These are phyloP conservation scores for Asparagopsis taxiformis DNA, from an alignment of 31 red algal species.

Conservation along the genomic window DNA sequence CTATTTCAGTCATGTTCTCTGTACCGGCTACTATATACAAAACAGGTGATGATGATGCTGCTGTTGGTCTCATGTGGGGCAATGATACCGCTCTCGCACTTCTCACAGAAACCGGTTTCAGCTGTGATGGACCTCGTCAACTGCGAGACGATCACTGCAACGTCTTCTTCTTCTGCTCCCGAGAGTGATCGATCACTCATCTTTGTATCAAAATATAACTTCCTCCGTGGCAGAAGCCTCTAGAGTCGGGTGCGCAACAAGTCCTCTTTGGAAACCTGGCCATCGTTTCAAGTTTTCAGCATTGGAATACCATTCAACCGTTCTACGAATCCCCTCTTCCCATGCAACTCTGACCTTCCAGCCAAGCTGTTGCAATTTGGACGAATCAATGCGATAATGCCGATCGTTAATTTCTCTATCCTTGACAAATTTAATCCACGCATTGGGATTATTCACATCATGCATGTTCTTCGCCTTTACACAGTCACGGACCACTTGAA, in stretches of 20 bases:
- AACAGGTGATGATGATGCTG: constrained; percentile 34
- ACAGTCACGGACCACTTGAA: constrained; percentile 77
- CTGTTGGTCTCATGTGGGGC: constrained; percentile 58
- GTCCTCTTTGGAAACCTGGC: constrained; percentile 45
- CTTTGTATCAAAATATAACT: constrained; percentile 9
- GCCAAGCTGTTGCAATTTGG: constrained; percentile 76
- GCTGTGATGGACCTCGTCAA: constrained; percentile 24
- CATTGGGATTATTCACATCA: constrained; percentile 26
- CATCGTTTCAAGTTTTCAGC: constrained; percentile 56
- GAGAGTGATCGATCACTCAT: neutral
- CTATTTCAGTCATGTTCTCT: constrained; percentile 54
- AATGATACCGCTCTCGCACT: constrained; percentile 36
- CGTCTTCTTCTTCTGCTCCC: constrained; percentile 46
- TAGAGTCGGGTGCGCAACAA: constrained; percentile 75
- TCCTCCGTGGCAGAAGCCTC: constrained; percentile 27
- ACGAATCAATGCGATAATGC: constrained; percentile 82
- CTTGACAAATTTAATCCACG: constrained; percentile 62
- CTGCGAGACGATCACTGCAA: constrained; percentile 58
- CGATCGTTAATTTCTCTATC: constrained; percentile 86
- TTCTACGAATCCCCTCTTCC: constrained; percentile 64
- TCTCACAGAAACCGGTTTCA: constrained; percentile 39
- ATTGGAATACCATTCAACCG: constrained; percentile 62
- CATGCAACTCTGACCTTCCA: constrained; percentile 64
- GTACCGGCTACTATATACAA: constrained; percentile 45
- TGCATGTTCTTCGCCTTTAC: constrained; percentile 18